Base-by-base conservation (phyloP, 2,329 filamentous ascomycete species). In the Sporothrix curviconia region DNA sequence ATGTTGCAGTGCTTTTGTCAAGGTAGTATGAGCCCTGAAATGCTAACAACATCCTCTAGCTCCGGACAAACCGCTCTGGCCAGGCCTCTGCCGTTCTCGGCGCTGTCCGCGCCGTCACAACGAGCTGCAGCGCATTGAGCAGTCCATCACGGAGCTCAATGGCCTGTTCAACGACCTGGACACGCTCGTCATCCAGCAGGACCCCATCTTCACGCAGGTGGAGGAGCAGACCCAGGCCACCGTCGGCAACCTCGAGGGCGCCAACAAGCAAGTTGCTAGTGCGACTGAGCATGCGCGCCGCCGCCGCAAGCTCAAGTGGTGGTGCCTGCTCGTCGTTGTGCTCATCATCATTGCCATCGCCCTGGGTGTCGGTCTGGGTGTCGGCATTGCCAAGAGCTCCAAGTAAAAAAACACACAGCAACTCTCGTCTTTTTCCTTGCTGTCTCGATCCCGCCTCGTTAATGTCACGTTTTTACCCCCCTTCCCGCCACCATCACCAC, bases 81-180 rank as follows among this genome's bases (percentile, higher is more conserved):
- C 86, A 89, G 67, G 89, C 87, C 42, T 82, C 79, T 52, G 84
- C 85, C 15, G 83, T 90, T 7, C 83, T 92, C 51, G 87, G 87
- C 62, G 86, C 87, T 62, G 89, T 92, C 39, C 86, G 87, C 63
- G 88, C 87, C 87, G 89, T 57, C 89, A 92, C 77, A 89, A 88
- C 68, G 89, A 92, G 73, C 85, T 92, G 62, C 82, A 89, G 73
- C 83, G 83, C 71, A 92, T 94, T 64, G 88, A 92, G 72, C 78
- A 82, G 68, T 90, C 87, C 6, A 79, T 92, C 62, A 74, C 76
- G 36, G 86, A 92, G 69, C 80, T 92, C 42, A 79, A 83, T 25
- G 69, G 79, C 49, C 79, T 92, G 65, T 91, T 90, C 76, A 77
- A 85, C 63, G 84, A 92, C 66, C 82, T 94, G 61, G 86, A 87